Evolutionary conservation across 139 green algal genomes (phyloP).

Genomic region (Tetradesmus lagerheimii): DNA sequence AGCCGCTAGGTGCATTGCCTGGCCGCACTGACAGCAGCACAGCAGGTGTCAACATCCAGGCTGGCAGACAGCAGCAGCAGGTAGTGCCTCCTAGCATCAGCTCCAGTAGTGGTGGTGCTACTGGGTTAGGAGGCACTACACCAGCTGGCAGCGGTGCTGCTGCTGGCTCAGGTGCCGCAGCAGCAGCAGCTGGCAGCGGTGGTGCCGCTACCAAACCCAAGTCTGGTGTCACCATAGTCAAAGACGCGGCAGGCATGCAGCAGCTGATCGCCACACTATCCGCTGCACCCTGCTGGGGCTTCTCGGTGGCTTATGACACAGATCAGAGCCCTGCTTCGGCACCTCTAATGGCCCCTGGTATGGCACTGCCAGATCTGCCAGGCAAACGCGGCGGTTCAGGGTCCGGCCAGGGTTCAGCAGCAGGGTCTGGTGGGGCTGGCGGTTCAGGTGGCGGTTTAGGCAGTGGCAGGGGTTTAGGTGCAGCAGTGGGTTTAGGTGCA

Average conservation of each 20-base stretch:
- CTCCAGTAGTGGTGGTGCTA: no score
- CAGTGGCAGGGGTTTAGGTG: neutral
- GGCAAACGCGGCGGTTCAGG: neutral
- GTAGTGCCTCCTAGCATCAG: neutral
- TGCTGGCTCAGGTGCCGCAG: neutral
- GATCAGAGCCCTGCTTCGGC: neutral
- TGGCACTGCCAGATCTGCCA: neutral
- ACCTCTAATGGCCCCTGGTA: neutral
- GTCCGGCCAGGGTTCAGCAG: neutral
- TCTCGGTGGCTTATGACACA: slow-evolving; percentile 31
- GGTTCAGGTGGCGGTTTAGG: neutral
- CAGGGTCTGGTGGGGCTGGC: neutral
- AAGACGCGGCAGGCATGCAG: slow-evolving; percentile 12
- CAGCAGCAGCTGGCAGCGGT: neutral
- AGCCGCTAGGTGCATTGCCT: neutral
- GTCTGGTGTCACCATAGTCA: slow-evolving; percentile 3
- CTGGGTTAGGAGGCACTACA: neutral
- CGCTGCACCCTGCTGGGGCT: slow-evolving; percentile 28
- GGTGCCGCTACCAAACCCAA: neutral
- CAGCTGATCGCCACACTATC: neutral
- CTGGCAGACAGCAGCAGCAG: slow-evolving; percentile 15
- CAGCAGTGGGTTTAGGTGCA: neutral
- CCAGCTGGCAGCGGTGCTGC: neutral
- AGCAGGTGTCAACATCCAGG: neutral
- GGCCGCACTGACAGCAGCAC: neutral